phyloP scores from a whole-genome alignment of 352 stramenopile genomes.

The Phytopythium helicoides region DNA sequence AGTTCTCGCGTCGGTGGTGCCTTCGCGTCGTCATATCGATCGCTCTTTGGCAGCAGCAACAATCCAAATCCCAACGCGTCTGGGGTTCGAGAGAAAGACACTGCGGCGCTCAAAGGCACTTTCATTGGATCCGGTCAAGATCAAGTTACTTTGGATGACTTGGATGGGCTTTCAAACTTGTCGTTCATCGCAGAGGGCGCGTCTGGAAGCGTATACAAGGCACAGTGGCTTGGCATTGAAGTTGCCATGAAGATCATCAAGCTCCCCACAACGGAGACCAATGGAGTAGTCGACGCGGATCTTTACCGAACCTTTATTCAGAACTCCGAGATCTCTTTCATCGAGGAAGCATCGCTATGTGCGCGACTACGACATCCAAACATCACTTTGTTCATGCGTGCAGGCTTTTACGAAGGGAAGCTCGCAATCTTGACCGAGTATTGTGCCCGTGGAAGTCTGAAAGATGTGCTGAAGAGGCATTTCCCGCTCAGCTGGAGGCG shows the following conservation, averaged over 20 bases:
- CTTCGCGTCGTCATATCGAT: constrained; percentile 33
- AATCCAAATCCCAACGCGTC: constrained; percentile 6
- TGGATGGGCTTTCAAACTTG: constrained; percentile 56
- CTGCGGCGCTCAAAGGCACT: constrained; percentile 28
- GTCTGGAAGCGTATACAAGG: constrained; percentile 59
- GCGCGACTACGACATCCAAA: constrained; percentile 62
- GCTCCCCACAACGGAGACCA: constrained; percentile 41
- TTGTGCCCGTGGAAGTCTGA: constrained; percentile 63
- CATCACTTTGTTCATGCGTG: constrained; percentile 71
- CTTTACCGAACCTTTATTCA: constrained; percentile 73
- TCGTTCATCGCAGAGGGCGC: constrained; percentile 60
- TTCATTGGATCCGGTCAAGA: constrained; percentile 42
- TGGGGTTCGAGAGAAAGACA: constrained; percentile 23
- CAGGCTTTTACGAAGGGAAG: constrained; percentile 60
- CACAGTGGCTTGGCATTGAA: constrained; percentile 69
- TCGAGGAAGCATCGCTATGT: constrained; percentile 61
- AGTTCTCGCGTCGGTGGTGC: constrained; percentile 7
- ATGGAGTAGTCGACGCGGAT: constrained; percentile 34
- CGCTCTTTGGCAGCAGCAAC: constrained; percentile 34
- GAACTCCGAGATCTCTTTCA: constrained; percentile 60
- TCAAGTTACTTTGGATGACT: constrained; percentile 45
- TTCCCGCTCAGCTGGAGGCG: constrained; percentile 57
- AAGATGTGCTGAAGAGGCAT: constrained; percentile 63
- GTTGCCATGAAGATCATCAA: constrained; percentile 77
- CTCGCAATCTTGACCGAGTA: constrained; percentile 71